Base-by-base conservation (phyloP, 1,284 basidiomycete genomes). In the Cutaneotrichosporon curvatum region DNA sequence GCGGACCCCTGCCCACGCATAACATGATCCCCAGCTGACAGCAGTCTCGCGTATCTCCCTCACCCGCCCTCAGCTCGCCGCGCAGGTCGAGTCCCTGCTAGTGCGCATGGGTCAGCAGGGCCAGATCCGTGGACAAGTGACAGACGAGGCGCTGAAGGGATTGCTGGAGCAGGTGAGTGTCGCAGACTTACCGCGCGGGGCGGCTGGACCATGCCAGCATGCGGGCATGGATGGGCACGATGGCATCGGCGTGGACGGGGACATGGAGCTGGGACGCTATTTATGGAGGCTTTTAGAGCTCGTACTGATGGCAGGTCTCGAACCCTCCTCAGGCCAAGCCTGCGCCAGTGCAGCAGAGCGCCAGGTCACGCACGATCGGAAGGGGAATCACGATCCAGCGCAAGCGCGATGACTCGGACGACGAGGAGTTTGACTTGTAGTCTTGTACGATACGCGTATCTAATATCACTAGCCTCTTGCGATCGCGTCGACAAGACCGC, bases 31-130 rank as follows among this genome's bases (percentile, higher is more conserved):
- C n/a, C n/a, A n/a, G 15, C 42, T 37, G 15, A 42, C 44, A 7
- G 12, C 60, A 89, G 86, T 89, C 52, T 87, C 91, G 4, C 82
- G 94, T 38, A 97, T 98, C 65, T 81, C 85, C 3, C 80, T 98
- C 28, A 94, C 96, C 51, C 87, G 90, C 61, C 87, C 90, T 0
- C 82, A 87, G 48, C 79, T 91, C 64, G 86, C 90, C 6, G 76
- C 79, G 47, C 83, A 91, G 67, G 90, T 97, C 57, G 87, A 95
- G 70, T 78, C 78, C 12, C 81, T 95, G 47, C 75, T 98, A 36
- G 66, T 91, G 31, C 80, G 87, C 35, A 92, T 96, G 88, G 91
- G 86, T 7, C 88, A 92, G 70, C 78, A 81, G 2, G 91, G 92
- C n/a, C 91, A 96, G 70, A 74, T 97, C 39, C 78, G 85, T 45